Evolutionary conservation across 2,329 filamentous ascomycete species (phyloP), one percentile per base, ranked within the genome.

Genomic region (Cladosporium sp.): DNA sequence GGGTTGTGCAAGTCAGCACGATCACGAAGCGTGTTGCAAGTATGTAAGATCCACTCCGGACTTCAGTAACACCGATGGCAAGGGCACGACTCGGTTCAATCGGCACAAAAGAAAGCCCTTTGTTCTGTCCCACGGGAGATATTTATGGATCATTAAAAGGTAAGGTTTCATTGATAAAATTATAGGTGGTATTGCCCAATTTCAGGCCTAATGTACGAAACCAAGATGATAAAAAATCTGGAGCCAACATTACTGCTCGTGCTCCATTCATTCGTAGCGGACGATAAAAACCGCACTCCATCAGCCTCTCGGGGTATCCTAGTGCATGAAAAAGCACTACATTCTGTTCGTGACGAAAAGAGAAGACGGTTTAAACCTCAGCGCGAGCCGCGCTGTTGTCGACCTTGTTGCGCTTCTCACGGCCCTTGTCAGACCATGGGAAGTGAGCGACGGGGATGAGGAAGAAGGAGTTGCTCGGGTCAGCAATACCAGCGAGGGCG

Each of bases 391-490:
- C 73, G 59, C 71, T 74, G 77, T 83, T 83, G 76, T 82, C 76
- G 55, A 79, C 76, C 72, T 79, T 79, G 35, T 67, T 76, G 67
- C 88, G 85, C 67, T 77, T 78, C 78, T 88, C 84, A 68, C 85
- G 86, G 62, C 87, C 91, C 80, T 90, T 90, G 73, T 91, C 89
- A 44, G 91, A 94, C 94, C 94, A 97, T 63, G 93, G 94, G 85
- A 97, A 96, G 84, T 97, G 93, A 73, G 91, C 89, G 69, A 97
- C 93, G 61, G 93, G 94, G 68, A 96, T 88, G 78, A 95, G 85
- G 84, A 97, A 95, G 88, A 97, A 97, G 83, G 92, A 83, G 78
- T 85, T 85, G 67, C 78, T 80, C 66, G 78, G 79, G 72, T 85
- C 83, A n/a, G 82, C 82, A 67, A 85, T 81, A 81, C 83, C 83